Base-by-base conservation (phyloP, 164 flowering plant genomes). In the Tinospora cordifolia region DNA sequence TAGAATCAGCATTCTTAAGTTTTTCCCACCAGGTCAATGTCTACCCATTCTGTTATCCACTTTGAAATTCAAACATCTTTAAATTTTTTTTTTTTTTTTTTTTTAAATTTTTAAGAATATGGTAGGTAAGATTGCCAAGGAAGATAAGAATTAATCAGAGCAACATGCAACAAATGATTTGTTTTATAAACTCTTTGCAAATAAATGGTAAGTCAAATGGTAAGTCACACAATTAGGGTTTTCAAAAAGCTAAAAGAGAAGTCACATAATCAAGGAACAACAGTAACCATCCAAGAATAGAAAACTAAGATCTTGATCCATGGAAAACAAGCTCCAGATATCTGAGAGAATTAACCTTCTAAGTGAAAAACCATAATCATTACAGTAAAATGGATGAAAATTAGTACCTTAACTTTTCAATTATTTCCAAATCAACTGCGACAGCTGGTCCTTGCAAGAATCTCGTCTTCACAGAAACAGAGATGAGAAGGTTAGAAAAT, bases 381-480 rank as follows among this genome's bases (percentile, higher is more conserved):
- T 8, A 17, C n/a, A 51, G 59, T 51, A 51, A 21, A 44, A 67
- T 12, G 34, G 44, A 17, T 62, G 60, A 39, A 54, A 62, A 70
- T 22, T 66, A 15, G 46, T 77, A 95, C 99, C 97, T 84, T 77
- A 95, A 98, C 97, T 84, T 86, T 51, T 87, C 97, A 78, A 80
- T 81, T 81, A 95, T 81, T 60, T 84, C 91, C 78, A 89, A 65
- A 72, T 91, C 77, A 78, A 91, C 73, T 38, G 82, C 69, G 27
- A 86, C 93, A 78, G 93, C 88, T 39, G 98, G 89, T 76, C 92
- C 98, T 75, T 86, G 89, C 82, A 95, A 79, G 82, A 92, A 95
- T 14, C 87, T 86, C 80, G 87, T 92, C 84, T 91, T 95, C 19
- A 74, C 69, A 21, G 95, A 96, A 74, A 95, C 89, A 6, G 85